Evolutionary conservation across 169 alveolate species (phyloP).

Genomic region (Plasmodium cynomolgi): DNA sequence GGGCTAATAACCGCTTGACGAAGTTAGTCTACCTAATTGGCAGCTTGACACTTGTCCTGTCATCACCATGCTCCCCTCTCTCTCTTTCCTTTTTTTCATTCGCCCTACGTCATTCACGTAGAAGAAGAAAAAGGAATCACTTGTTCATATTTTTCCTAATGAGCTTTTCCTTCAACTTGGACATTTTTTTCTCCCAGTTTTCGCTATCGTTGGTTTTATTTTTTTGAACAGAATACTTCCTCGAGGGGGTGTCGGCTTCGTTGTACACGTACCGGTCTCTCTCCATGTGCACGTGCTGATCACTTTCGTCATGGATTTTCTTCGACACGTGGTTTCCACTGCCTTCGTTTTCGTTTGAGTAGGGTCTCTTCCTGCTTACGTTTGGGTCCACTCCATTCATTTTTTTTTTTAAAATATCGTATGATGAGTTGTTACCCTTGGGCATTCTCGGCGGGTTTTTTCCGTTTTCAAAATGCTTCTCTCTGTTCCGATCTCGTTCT

Average conservation of each 20-base stretch:
- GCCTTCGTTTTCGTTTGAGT: constrained; percentile 23
- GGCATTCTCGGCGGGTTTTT: background rate
- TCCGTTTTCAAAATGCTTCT: constrained; percentile 2
- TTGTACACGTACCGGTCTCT: constrained; percentile 33
- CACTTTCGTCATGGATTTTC: constrained; percentile 11
- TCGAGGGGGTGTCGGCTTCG: constrained; percentile 4
- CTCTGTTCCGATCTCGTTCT: constrained; percentile 8
- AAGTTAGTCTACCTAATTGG: background rate
- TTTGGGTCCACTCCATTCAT: constrained; percentile 25
- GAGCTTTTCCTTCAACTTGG: constrained; percentile 61
- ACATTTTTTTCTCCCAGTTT: constrained; percentile 71
- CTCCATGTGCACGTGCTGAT: constrained; percentile 5
- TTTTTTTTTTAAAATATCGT: constrained; percentile 4
- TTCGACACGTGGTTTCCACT: constrained; percentile 10
- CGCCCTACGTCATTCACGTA: background rate
- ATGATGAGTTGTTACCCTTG: background rate
- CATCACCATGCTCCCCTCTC: background rate
- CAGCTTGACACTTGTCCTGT: background rate
- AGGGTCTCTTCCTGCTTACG: constrained; percentile 7
- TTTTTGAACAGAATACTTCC: constrained; percentile 4
- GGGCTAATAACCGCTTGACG: background rate
- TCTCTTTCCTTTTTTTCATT: background rate
- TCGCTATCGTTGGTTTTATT: constrained; percentile 51
- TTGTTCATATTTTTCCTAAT: constrained; percentile 45
- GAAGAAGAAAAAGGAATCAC: background rate